Base-by-base conservation (phyloP, 192 early-diverging fungal genomes). In the Dissophora ornata region DNA sequence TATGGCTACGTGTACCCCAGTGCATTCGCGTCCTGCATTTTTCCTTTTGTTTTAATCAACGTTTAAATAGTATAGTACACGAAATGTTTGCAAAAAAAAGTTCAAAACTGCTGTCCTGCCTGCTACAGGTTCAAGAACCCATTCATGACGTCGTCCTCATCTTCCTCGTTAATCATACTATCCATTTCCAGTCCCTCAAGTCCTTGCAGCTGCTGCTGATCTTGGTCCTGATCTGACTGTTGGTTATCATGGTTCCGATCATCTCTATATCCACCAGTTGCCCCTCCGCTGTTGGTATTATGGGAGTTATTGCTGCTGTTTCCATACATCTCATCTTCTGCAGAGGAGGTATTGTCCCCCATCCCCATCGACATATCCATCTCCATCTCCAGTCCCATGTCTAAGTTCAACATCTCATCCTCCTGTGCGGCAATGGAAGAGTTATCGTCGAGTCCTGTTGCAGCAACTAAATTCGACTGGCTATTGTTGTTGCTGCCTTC, bases 111-210 rank as follows among this genome's bases (percentile, higher is more conserved):
- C 9, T 30, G 12, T 10, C 25, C 11, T 50, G n/a, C 2, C 13
- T 57, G 42, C 36, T 71, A 71, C 69, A 71, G 48, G 60, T 71
- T 71, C 36, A 71, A 56, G 44, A 71, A 71, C 16, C 69, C 69
- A 63, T 25, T 71, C 69, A 71, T 71, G 18, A 71, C 36, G 44
- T 71, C 69, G 47, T 71, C 69, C 7, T 71, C 69, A 21, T 71
- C 61, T 21, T 57, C 56, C 50, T 71, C 68, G 19, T 63, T 63
- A 8, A 71, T 34, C 54, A 52, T 52, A 34, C 66, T 51, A 21
- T 71, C 69, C 69, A 71, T 61, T 40, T 71, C 69, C 16, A 71
- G 34, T 1, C 26, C 19, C 29, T 61, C 59, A 8, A 71, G 38
- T 42, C 69, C 69, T 25, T 34, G 46, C 9, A 10, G 22, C 33